These are phyloP conservation scores for Hanseniaspora uvarum DNA, from an alignment of 1,139 yeast genomes.

Conservation along the genomic window DNA sequence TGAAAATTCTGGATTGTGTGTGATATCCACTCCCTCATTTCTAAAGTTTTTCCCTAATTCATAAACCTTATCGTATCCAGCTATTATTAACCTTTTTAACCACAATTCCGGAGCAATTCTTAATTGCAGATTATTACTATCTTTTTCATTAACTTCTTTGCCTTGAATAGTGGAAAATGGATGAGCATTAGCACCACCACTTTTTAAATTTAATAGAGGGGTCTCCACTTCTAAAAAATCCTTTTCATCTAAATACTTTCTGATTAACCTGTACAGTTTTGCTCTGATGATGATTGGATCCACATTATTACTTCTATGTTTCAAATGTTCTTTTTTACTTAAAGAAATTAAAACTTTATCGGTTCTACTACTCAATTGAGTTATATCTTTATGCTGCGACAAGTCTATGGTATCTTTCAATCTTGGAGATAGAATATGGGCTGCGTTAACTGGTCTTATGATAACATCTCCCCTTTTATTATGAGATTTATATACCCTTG, in stretches of 20 bases:
- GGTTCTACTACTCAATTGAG: neutral
- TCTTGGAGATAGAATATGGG: slow-evolving; percentile 5
- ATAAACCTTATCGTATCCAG: slow-evolving; percentile 77
- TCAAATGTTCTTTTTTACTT: slow-evolving; percentile 9
- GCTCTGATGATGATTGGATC: slow-evolving; percentile 36
- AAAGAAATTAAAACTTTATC: slow-evolving; percentile 6
- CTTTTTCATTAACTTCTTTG: slow-evolving; percentile 32
- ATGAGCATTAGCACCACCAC: slow-evolving; percentile 84
- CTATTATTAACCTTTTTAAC: slow-evolving; percentile 70
- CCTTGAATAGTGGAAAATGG: slow-evolving; percentile 52
- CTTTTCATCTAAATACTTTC: slow-evolving; percentile 47
- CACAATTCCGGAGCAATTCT: slow-evolving; percentile 93
- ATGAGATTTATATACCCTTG: neutral
- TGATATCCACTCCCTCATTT: slow-evolving; percentile 90
- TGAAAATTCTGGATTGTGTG: slow-evolving; percentile 97
- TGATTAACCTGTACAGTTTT: slow-evolving; percentile 42
- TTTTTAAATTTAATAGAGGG: slow-evolving; percentile 59
- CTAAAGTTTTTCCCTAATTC: slow-evolving; percentile 81
- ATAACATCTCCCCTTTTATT: slow-evolving; percentile 3
- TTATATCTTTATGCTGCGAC: neutral
- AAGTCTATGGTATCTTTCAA: neutral
- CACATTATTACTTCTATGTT: slow-evolving; percentile 19
- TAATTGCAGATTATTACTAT: slow-evolving; percentile 39
- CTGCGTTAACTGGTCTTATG: slow-evolving; percentile 1
- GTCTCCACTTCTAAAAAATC: slow-evolving; percentile 74